Evolutionary conservation across 768 basidiomycete species (phyloP), one percentile per base, ranked within the genome.

Genomic region (Russula virescens): DNA sequence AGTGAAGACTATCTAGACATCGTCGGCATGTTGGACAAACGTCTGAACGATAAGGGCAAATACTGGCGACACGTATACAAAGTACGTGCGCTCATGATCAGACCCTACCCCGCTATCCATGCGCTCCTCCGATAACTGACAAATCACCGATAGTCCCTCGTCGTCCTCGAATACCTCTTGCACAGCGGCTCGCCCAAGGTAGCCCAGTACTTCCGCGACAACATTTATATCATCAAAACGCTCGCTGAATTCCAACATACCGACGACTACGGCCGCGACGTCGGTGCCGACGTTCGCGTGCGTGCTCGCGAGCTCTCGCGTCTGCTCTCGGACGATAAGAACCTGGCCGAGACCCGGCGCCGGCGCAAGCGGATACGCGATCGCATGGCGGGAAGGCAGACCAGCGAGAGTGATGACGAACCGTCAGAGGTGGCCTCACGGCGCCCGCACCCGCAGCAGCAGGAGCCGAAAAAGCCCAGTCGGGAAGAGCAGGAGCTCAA

Each of bases 51-150:
- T 78, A 98, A 97, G 79, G 96, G 96, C 34, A 98, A 98, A 83
- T 95, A 97, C 70, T 98, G 96, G 96, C 82, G 95, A 54, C 96
- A 98, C 78, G 95, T 98, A 58, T 98, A 95, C 84, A 98, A 98
- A 83, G 93, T 87, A 64, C 57, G 80, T 56, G 38, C 38, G 10
- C 21, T 25, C 11, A 16, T 19, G 8, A 21, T 2, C 34, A 23
- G 13, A 26, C 48, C 26, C 25, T 25, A 5, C 21, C 8, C 9
- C 23, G 16, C 14, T 8, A 18, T 18, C 11, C 19, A 35, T 26
- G 13, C 9, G n/a, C 31, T 3, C 9, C 13, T 46, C 23, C 34
- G 51, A 60, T 45, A 16, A 9, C 50, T 60, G 42, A 53, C 34
- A 47, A 45, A 55, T 21, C 2, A 26, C 11, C n/a, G 2, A n/a